Conservation (phyloP, 768 basidiomycete species). For the Naganishia vishniacii region DNA sequence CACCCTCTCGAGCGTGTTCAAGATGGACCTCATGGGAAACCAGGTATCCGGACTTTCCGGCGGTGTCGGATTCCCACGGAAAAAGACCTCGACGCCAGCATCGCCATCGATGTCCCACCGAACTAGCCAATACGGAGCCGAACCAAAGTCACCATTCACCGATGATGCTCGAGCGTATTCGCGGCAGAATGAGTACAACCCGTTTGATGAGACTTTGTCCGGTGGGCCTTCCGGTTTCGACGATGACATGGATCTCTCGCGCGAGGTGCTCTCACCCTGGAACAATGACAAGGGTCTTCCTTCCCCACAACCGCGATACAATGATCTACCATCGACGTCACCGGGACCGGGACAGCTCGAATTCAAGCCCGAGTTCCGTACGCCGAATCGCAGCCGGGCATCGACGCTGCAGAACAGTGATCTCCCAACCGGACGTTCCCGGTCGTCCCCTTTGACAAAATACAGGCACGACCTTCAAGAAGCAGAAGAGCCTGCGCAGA, state of each 20-base stretch:
- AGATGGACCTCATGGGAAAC: slow-evolving; percentile 24
- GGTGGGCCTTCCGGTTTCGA: slow-evolving; percentile 6
- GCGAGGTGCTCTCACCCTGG: slow-evolving; percentile 28
- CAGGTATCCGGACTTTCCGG: not conserved
- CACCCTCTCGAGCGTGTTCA: slow-evolving; percentile 22
- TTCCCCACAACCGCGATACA: slow-evolving; percentile 22
- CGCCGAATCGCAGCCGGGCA: slow-evolving; percentile 13
- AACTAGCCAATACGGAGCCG: not conserved
- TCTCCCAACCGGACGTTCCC: slow-evolving; percentile 2
- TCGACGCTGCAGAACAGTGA: slow-evolving; percentile 12
- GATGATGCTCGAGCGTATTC: slow-evolving; percentile 15
- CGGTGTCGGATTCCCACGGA: slow-evolving; percentile 23
- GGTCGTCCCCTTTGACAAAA: slow-evolving; percentile 17
- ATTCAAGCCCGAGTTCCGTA: slow-evolving; percentile 14
- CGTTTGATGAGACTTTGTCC: slow-evolving; percentile 14
- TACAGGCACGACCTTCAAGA: slow-evolving; percentile 4
- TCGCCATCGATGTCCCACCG: slow-evolving; percentile 5
- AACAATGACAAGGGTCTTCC: slow-evolving; percentile 29
- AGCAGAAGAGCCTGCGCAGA: not conserved
- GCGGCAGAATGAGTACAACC: slow-evolving; percentile 19
- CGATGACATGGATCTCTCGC: slow-evolving; percentile 27
- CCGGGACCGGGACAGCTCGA: slow-evolving; percentile 1
- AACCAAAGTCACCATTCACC: slow-evolving; percentile 6
- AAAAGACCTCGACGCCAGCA: slow-evolving; percentile 3
- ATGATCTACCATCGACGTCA: not conserved